Base-by-base conservation (phyloP, 805 yeast genomes). In the Starmerella floris region DNA sequence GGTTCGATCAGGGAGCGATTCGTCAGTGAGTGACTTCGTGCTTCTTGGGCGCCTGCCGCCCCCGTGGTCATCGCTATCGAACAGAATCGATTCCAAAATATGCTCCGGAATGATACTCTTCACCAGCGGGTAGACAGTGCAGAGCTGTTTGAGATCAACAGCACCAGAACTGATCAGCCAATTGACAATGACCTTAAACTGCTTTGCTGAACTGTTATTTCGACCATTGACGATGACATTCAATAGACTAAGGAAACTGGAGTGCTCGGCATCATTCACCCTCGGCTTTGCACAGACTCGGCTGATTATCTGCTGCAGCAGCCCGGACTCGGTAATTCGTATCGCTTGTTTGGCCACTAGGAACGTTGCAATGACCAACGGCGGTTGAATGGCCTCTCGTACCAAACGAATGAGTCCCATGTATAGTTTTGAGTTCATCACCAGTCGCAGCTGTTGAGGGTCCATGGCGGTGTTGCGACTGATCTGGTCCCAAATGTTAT, bases 231-330 rank as follows among this genome's bases (percentile, higher is more conserved):
- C 41, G 16, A 51, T 34, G 5, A 25, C 26, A 31, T 44, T 43
- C 40, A 61, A 45, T 30, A 87, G 64, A 56, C 81, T 85, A 36
- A 84, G 64, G 49, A 88, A 72, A 5, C 87, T 72, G 0, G 95
- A 84, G 54, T 76, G 80, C 2, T 80, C 69, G 45, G 85, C 61
- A 55, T 77, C 80, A 56, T 81, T 76, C 30, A 62, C 60, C 25
- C 65, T 60, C 5, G 69, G 63, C 9, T 74, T 70, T 13, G 64
- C 68, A 20, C 64, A 60, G 47, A 81, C 65, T 38, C 74, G 63
- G 1, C 58, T 55, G 43, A 82, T 67, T 27, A 77, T 65, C 19
- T 66, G 62, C 3, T 61, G 65, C 41, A 78, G 64, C 4, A 78
- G 56, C 37, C 74, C 69, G 43, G 74, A 64, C 15, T 73, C 65